phyloP scores from a whole-genome alignment of 345 rosid genomes.

The Salix purpurea region DNA sequence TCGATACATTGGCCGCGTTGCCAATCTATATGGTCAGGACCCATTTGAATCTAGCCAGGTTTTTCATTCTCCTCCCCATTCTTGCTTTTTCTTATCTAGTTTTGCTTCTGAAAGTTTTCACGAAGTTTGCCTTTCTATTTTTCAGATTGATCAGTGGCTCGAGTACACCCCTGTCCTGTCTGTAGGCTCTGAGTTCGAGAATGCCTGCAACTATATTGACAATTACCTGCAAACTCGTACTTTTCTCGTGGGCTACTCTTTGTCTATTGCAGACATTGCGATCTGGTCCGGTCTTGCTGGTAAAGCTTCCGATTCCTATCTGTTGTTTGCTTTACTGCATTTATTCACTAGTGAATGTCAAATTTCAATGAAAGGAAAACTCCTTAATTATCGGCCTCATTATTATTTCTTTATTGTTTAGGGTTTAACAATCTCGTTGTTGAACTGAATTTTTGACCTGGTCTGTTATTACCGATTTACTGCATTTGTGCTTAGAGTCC shows the following conservation, averaged over 20 bases:
- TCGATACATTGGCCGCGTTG: slow-evolving; percentile 56
- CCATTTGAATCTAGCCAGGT: slow-evolving; percentile 62
- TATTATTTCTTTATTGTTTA: too few relatives aligned
- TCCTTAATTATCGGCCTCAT: background rate
- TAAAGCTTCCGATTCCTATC: slow-evolving; percentile 17
- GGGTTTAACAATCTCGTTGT: background rate
- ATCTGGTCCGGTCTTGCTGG: slow-evolving; percentile 89
- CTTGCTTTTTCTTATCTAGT: background rate
- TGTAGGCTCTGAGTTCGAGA: slow-evolving; percentile 79
- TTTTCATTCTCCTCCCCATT: background rate
- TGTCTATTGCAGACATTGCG: slow-evolving; percentile 79
- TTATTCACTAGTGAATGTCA: background rate
- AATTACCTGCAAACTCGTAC: slow-evolving; percentile 48
- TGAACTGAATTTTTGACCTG: background rate
- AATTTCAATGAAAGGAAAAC: background rate
- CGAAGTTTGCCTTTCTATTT: background rate
- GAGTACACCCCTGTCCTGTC: slow-evolving; percentile 64
- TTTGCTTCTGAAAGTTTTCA: background rate
- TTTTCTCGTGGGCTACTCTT: slow-evolving; percentile 59
- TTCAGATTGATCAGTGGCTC: slow-evolving; percentile 81
- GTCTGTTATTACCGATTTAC: background rate
- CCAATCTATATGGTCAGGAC: slow-evolving; percentile 46
- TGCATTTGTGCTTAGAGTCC: background rate
- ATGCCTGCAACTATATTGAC: slow-evolving; percentile 57
- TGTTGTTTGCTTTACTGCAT: background rate